Evolutionary conservation across 1,284 basidiomycete species (phyloP).

Genomic region (Fistulinella cinereoalba): DNA sequence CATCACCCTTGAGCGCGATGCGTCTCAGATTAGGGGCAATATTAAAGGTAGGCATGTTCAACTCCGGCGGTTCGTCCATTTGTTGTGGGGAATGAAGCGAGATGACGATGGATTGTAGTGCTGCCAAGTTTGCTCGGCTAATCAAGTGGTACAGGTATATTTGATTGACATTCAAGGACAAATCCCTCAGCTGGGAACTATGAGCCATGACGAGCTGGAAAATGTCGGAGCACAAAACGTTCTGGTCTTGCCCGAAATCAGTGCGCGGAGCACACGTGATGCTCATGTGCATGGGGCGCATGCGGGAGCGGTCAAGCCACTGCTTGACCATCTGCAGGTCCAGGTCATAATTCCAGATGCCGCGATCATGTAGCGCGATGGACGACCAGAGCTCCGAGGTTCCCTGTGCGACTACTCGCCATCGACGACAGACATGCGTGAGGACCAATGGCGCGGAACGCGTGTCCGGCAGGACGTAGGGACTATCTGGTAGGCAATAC

Average conservation of each 20-base stretch:
- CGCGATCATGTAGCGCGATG: conserved; percentile 24
- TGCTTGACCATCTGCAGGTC: conserved; percentile 24
- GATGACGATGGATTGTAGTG: conserved; percentile 17
- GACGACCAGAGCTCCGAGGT: conserved; percentile 33
- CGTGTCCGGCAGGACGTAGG: conserved; percentile 21
- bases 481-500: conserved; percentile 23
- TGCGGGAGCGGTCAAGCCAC: conserved; percentile 21
- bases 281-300: conserved; percentile 25
- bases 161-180: conserved; percentile 16
- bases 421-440: conserved; percentile 32
- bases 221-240: conserved; percentile 14
- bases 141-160: conserved; percentile 24
- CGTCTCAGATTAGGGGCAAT: conserved; percentile 17
- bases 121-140: conserved; percentile 6
- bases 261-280: conserved; percentile 20
- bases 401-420: conserved; percentile 25
- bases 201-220: conserved; percentile 25
- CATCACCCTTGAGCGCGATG: conserved; percentile 17
- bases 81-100: conserved; percentile 14
- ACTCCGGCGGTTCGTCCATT: conserved; percentile 3
- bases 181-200: conserved; percentile 17
- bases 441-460: conserved; percentile 27
- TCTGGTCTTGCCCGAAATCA: conserved; percentile 15
- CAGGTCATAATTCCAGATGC: conserved; percentile 28
- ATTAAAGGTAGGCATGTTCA: background rate